Conservation (phyloP, 805 yeast species). For the Komagataella pastoris region DNA sequence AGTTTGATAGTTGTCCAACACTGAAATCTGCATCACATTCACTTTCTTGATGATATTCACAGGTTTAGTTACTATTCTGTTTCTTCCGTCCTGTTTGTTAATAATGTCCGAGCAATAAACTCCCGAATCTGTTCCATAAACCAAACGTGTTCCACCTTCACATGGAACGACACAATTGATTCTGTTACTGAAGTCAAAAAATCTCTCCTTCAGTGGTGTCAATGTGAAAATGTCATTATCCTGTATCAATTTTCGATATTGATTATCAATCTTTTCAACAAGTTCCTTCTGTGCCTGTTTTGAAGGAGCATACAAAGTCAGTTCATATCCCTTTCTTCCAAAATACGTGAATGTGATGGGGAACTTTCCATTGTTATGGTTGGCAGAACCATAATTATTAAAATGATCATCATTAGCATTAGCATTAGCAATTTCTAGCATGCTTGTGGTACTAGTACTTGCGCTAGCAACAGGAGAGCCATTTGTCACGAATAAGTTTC, state of each 20-base stretch:
- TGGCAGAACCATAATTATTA: conserved; percentile 9
- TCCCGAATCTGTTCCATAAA: conserved; percentile 89
- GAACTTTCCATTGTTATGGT: conserved; percentile 15
- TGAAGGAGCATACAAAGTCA: conserved; percentile 39
- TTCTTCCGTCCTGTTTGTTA: conserved; percentile 30
- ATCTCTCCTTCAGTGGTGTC: conserved; percentile 59
- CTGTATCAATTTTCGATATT: conserved; percentile 59
- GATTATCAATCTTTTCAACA: conserved; percentile 65
- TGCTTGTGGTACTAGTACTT: background rate
- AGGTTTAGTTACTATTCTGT: conserved; percentile 56
- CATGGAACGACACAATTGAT: conserved; percentile 88
- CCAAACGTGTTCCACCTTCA: conserved; percentile 83
- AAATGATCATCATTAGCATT: conserved; percentile 5
- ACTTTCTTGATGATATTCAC: conserved; percentile 58
- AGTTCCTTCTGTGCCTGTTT: conserved; percentile 62
- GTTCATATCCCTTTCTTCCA: conserved; percentile 41
- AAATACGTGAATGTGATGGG: conserved; percentile 39
- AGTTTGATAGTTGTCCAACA: conserved; percentile 81
- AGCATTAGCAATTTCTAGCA: background rate
- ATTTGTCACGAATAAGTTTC: background rate
- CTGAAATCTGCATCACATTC: conserved; percentile 81
- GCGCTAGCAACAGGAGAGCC: background rate
- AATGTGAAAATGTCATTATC: conserved; percentile 71
- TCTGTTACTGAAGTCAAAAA: conserved; percentile 61
- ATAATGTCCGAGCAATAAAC: conserved; percentile 65